Base-by-base conservation (phyloP, 2,329 filamentous ascomycete species). In the Teratosphaeria zuluensis region DNA sequence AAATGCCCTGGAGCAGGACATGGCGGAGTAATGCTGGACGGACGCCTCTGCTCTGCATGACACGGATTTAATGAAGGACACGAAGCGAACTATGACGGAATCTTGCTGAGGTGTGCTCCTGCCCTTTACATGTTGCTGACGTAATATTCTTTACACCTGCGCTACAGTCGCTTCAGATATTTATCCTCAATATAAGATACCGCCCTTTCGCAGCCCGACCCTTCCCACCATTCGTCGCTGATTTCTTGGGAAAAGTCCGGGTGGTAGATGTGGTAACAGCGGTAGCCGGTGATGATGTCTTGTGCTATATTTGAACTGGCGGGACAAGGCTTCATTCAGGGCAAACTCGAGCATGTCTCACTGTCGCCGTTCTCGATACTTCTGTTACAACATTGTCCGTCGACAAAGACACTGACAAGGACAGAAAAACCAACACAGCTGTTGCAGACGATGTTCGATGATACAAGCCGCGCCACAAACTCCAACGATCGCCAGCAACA, bases 1-100 rank as follows among this genome's bases (percentile, higher is more conserved):
- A n/a, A 21, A 58, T 51, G 52, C 56, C 9, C 30, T 68, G 58
- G 58, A 58, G 54, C 48, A 56, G 21, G 59, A 57, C 7, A 59
- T 67, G 35, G 48, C 46, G 5, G 54, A 46, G 8, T 28, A 32
- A 19, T 57, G 38, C 32, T 11, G 38, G 24, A 48, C 16, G 42
- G 42, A 48, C 4, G 42, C n/a, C 9, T 19, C 6, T 48, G n/a
- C 42, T 28, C 24, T 28, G 24, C 24, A 28, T 28, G 4, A 4
- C 24, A 28, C 4, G 4, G 24, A 28, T 4, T 28, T 28, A 4
- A 4, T 28, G 24, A 28, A 48, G 5, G 42, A 21, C 16, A 48
- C 16, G 35, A 21, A 21, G 9, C 42, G n/a, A 46, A 16, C 7
- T 46, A 21, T 48, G 42, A 6, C 21, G 42, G 19, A 21, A 48